Base-by-base conservation (phyloP, 805 yeast species). In the Sugiyamaella floridensis region DNA sequence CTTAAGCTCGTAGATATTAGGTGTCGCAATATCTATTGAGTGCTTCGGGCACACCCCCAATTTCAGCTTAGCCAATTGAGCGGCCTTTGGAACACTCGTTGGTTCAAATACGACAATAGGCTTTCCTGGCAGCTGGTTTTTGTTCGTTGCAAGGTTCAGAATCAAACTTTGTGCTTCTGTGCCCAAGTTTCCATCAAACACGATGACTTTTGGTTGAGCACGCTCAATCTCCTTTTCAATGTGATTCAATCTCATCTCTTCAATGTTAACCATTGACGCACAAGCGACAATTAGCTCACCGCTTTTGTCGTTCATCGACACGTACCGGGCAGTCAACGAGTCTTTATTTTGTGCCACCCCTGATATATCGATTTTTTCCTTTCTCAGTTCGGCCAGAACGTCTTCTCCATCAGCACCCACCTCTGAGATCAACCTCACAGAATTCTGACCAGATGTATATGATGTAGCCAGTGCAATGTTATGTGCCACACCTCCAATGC, bases 401-500 rank as follows among this genome's bases (percentile, higher is more conserved):
- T 58, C 58, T 4, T 44, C 58, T 32, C 57, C 68, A 56, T 85
- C 92, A n/a, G 73, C 62, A 2, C 87, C 89, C 5, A 87, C 72
- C 4, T 76, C 73, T 0, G 89, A 79, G 0, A 88, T 67, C 32
- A 87, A 72, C 19, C 77, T 69, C 1, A 71, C 63, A 1, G 44
- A 41, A 7, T 16, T 51, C 51, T 43, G 57, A 28, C 63, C 68
- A 2, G n/a, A 11, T 2, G 60, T 57, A 54, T 73, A 76, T 16
- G 67, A 61, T 2, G 85, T 72, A 0, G 93, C 92, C n/a, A 78
- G 61, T 0, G 87, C 82, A 14, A 89, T 82, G 60, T 89, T 89
- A 64, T 78, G 82, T 0, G 89, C 97, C 1, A 89, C 96, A 1
- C 96, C 97, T 0, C 96, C 97, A 8, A 87, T 64, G 0, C 84